Percentiles rank a stretch among this genome's conserved stretches.
Evolutionary conservation across 768 basidiomycete genomes (phyloP).

Genomic region (Lanmaoa pseudosensibilis): DNA sequence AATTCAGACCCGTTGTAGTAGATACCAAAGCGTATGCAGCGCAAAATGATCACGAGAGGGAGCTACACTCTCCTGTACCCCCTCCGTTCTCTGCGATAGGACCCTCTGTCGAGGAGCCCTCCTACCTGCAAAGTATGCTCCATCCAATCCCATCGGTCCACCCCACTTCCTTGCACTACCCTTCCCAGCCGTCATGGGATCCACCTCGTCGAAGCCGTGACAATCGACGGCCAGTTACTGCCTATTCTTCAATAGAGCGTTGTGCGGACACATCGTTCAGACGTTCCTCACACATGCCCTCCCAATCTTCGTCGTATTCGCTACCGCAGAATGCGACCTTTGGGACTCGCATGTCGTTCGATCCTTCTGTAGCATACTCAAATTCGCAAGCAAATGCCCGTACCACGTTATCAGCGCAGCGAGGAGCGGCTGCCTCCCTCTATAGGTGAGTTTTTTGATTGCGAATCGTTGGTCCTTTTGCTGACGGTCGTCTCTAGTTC

Average conservation of each 20-base stretch:
- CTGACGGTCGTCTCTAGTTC: slow-evolving; percentile 38
- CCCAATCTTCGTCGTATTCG: slow-evolving; percentile 1
- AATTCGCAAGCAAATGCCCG: slow-evolving; percentile 14
- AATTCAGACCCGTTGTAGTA: not conserved
- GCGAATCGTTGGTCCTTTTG: not conserved
- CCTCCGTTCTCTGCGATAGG: slow-evolving; percentile 36
- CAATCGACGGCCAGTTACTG: slow-evolving; percentile 6
- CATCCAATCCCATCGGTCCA: slow-evolving; percentile 23
- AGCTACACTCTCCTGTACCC: slow-evolving; percentile 25
- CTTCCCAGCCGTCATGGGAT: slow-evolving; percentile 23
- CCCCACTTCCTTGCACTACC: slow-evolving; percentile 23
- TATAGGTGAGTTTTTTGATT: slow-evolving; percentile 51
- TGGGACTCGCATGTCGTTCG: slow-evolving; percentile 35
- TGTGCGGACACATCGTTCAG: slow-evolving; percentile 17
- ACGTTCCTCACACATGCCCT: slow-evolving; percentile 18
- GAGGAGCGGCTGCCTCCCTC: slow-evolving; percentile 40
- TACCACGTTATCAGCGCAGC: slow-evolving; percentile 7
- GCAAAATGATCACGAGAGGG: slow-evolving; percentile 1
- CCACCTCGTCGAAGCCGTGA: slow-evolving; percentile 13
- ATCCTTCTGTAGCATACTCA: slow-evolving; percentile 50
- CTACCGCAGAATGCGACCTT: slow-evolving; percentile 3
- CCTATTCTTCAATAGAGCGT: slow-evolving; percentile 5
- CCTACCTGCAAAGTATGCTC: slow-evolving; percentile 30
- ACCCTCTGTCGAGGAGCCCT: slow-evolving; percentile 39
- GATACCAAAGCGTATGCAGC: slow-evolving; percentile 6